Evolutionary conservation across 2,329 filamentous ascomycete species (phyloP), one percentile per base, ranked within the genome.

Genomic region (Alternaria sp.): DNA sequence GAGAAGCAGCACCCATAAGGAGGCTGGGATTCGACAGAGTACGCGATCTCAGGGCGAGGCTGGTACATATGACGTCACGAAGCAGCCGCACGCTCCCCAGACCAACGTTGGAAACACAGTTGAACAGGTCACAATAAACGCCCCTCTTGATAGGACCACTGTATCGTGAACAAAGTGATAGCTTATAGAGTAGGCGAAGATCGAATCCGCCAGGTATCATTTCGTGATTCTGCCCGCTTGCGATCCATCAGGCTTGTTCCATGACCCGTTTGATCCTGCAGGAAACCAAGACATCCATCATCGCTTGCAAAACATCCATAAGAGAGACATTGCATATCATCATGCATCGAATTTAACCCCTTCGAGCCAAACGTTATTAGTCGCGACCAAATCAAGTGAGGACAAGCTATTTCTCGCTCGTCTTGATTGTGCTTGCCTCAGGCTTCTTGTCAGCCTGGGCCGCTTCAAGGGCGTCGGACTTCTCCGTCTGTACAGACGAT

Each of bases 121-220:
- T 12, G 18, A 22, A 28, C 34, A 32, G 44, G n/a, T 40, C 25
- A 9, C 22, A 5, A 22, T 45, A 45, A 54, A 18, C 40, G 27
- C 45, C n/a, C 27, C 6, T 59, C 20, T 32, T 50, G 36, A 16
- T 59, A 46, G 36, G 32, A 44, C 49, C 45, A 60, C 22, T 34
- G 40, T 58, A 38, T 61, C 45, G 34, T 48, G 57, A 53, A 57
- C 32, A 63, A 59, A 62, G 58, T 63, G 54, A 63, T 66, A 65
- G 51, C 41, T 60, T 45, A 60, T 59, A 59, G 66, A 60, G 63
- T 64, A 69, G 75, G 72, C 72, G 72, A 71, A 68, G 60, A 63
- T 61, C 49, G 64, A 68, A 62, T 66, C 71, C 74, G 73, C 71
- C 73, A 78, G 75, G 75, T 78, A 78, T 78, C 75, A 76, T 71